These are phyloP conservation scores for Adansonia digitata DNA, from an alignment of 345 rosid genomes.

Conservation along the genomic window DNA sequence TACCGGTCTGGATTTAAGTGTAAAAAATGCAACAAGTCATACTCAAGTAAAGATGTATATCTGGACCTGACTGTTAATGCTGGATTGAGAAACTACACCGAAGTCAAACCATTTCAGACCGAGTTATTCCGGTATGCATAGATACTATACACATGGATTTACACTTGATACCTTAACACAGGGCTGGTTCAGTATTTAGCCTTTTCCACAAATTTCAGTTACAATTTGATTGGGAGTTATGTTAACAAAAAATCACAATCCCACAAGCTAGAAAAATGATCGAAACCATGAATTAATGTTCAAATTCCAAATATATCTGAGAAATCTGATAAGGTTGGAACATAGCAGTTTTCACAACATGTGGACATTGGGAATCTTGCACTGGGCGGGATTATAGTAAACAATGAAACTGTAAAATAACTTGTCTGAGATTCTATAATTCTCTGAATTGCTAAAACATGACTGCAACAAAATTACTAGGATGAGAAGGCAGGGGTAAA, in stretches of 20 bases:
- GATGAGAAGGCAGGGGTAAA: neutral
- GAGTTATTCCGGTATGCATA: slow-evolving; percentile 70
- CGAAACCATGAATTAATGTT: neutral
- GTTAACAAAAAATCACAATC: neutral
- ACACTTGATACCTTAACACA: neutral
- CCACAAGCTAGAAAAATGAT: neutral
- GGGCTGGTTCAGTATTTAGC: neutral
- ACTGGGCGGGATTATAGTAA: too few species aligned
- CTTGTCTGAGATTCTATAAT: neutral
- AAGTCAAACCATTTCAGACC: slow-evolving; percentile 64
- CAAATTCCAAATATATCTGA: neutral
- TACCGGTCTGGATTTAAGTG: slow-evolving; percentile 94
- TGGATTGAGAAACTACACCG: slow-evolving; percentile 56
- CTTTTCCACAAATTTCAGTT: too few species aligned
- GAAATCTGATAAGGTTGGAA: neutral
- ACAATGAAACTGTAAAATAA: too few species aligned
- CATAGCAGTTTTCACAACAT: too few species aligned
- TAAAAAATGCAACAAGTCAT: slow-evolving; percentile 65
- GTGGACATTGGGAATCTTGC: too few species aligned
- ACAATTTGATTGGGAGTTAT: neutral
- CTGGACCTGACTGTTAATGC: slow-evolving; percentile 80
- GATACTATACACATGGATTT: neutral
- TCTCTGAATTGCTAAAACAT: neutral
- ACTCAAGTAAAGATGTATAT: slow-evolving; percentile 73
- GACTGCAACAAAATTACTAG: neutral